phyloP scores from a whole-genome alignment of 805 yeast species.

The Candida piceae region DNA sequence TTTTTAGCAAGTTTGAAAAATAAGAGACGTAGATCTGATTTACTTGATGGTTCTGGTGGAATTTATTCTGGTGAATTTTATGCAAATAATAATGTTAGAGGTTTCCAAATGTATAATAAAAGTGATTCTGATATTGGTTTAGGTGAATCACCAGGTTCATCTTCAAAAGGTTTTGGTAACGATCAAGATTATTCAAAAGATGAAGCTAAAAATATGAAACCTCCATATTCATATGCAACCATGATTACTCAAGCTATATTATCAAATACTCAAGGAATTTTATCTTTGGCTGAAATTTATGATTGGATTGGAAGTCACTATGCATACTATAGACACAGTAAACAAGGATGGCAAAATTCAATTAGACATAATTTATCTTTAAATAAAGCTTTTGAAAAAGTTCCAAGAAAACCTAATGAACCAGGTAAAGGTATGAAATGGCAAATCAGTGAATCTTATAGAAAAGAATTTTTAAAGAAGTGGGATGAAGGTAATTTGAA shows the following conservation, averaged over 20 bases:
- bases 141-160: conserved; percentile 5
- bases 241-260: conserved; percentile 97
- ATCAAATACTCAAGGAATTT: conserved; percentile 79
- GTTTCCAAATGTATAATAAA: conserved; percentile 53
- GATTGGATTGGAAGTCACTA: conserved; percentile 84
- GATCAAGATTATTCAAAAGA: conserved; percentile 73
- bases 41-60: conserved; percentile 9
- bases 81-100: conserved; percentile 31
- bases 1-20: conserved; percentile 35
- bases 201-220: conserved; percentile 89
- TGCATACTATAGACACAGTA: conserved; percentile 86
- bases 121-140: conserved; percentile 15
- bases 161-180: conserved; percentile 10
- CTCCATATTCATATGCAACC: conserved; percentile 95
- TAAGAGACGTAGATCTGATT: conserved; percentile 20
- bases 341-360: conserved; percentile 98
- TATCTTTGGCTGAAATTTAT: conserved; percentile 88
- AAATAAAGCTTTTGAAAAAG: conserved; percentile 96
- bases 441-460: conserved; percentile 86
- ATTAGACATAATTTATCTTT: conserved; percentile 91
- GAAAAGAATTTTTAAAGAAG: conserved; percentile 77
- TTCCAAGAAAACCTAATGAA: conserved; percentile 90
- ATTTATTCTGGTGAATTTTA: conserved; percentile 14
- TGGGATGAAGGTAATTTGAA: conserved; percentile 71
- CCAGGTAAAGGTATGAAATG: conserved; percentile 99